These are phyloP conservation scores for Pelagophyceae sp. DNA, from an alignment of 352 stramenopile species.

Conservation along the genomic window DNA sequence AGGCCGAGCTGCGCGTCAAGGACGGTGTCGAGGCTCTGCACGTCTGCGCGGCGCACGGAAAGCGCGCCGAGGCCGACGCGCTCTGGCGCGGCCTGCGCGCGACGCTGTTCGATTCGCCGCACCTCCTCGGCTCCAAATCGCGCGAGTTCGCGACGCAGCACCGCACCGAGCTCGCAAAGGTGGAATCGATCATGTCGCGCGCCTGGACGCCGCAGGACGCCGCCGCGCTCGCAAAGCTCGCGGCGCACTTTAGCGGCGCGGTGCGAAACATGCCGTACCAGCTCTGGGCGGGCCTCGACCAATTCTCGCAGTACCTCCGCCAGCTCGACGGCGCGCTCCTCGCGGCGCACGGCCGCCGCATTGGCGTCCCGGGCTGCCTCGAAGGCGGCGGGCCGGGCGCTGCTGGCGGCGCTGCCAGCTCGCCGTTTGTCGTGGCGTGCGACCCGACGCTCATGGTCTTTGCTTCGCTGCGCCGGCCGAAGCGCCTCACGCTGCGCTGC, in stretches of 20 bases:
- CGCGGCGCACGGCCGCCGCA: neutral
- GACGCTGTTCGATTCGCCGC: neutral
- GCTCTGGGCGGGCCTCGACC: neutral
- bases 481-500: neutral
- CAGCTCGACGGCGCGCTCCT: slow-evolving; percentile 1
- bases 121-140: neutral
- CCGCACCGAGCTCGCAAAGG: neutral
- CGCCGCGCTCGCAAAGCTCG: neutral
- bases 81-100: neutral
- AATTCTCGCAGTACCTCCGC: neutral
- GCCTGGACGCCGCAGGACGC: neutral
- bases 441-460: neutral
- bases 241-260: neutral
- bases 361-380: neutral
- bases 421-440: neutral
- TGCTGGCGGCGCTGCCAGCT: neutral
- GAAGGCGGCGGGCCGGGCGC: neutral
- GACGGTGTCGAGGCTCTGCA: neutral
- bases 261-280: neutral
- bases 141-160: neutral
- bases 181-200: neutral
- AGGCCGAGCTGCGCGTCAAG: neutral
- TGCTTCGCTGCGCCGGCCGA: neutral
- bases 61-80: neutral
- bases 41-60: neutral